Evolutionary conservation across 495 filamentous ascomycete species (phyloP).

Genomic region (Tetracladium setigerum): DNA sequence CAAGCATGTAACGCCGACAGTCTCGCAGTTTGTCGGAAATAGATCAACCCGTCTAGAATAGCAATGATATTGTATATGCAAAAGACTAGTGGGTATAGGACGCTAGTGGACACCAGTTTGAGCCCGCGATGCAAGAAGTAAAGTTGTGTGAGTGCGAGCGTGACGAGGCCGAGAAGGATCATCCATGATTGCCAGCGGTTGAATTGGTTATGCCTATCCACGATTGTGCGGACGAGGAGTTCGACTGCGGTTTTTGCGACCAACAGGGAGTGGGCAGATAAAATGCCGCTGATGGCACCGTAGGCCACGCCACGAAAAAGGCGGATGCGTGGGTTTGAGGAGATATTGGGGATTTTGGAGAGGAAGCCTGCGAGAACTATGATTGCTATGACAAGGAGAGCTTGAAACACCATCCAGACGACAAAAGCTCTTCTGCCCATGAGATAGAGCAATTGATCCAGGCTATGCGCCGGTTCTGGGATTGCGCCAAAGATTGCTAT

Average conservation of each 20-base stretch:
- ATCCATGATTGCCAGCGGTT: constrained; percentile 96
- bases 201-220: constrained; percentile 88
- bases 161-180: constrained; percentile 75
- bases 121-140: constrained; percentile 93
- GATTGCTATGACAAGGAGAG: constrained; percentile 60
- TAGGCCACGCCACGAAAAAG: constrained; percentile 83
- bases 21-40: constrained; percentile 82
- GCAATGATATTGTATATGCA: constrained; percentile 99
- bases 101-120: constrained; percentile 89
- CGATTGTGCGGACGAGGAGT: constrained; percentile 85
- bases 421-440: constrained; percentile 70
- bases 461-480: constrained; percentile 84
- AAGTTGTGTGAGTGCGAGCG: constrained; percentile 80
- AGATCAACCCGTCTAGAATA: constrained; percentile 94
- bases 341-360: constrained; percentile 35
- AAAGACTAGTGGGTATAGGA: constrained; percentile 96
- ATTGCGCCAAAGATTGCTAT: constrained; percentile 95
- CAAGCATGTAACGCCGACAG: constrained; percentile 67
- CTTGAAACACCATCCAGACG: constrained; percentile 82
- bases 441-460: constrained; percentile 73
- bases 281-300: constrained; percentile 81
- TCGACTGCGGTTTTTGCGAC: constrained; percentile 97
- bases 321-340: constrained; percentile 55
- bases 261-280: constrained; percentile 88
- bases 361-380: constrained; percentile 55